Evolutionary conservation across 306 rosid genomes (phyloP), one percentile per base, ranked within the genome.

Genomic region (Luffa aegyptiaca): DNA sequence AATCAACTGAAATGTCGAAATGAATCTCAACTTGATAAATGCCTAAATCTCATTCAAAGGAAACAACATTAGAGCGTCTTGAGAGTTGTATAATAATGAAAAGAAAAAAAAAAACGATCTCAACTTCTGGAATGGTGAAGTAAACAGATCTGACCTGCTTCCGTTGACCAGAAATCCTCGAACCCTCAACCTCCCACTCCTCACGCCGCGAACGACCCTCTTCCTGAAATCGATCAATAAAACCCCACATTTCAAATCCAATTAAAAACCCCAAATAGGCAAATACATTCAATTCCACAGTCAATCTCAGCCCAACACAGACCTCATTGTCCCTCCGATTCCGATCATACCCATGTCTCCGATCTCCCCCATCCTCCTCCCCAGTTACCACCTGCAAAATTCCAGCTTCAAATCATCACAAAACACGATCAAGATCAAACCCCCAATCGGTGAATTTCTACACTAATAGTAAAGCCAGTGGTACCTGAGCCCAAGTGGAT

Each of bases 401-500:
- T 56, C 33, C 58, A 45, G 12, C 6, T 0, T 58, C 12, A 39
- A 37, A 72, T n/a, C 77, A 26, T 44, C 16, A 70, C 18, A 64
- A 64, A 59, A 36, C 46, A 7, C 0, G 6, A 20, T 9, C 17
- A 1, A 45, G 20, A 20, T 45, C 52, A 8, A 65, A 9, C 26
- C 48, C 52, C 12, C 10, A 33, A 69, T 69, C 4, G 14, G 17
- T n/a, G 26, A 45, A 10, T 5, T 4, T 53, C 7, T 11, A 69
- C 39, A 45, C 11, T 21, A 45, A 2, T 11, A 45, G 18, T 8
- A 17, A 68, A n/a, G 26, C 26, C 16, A 42, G 44, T 31, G 14
- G 31, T 57, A 86, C 92, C 87, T 90, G 82, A 1, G 93, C 90
- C 97, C 97, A 94, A 64, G 86, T 83, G 78, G 97, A 93, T 89